Conservation (phyloP, 352 stramenopile genomes). For the Phytopythium montanum region DNA sequence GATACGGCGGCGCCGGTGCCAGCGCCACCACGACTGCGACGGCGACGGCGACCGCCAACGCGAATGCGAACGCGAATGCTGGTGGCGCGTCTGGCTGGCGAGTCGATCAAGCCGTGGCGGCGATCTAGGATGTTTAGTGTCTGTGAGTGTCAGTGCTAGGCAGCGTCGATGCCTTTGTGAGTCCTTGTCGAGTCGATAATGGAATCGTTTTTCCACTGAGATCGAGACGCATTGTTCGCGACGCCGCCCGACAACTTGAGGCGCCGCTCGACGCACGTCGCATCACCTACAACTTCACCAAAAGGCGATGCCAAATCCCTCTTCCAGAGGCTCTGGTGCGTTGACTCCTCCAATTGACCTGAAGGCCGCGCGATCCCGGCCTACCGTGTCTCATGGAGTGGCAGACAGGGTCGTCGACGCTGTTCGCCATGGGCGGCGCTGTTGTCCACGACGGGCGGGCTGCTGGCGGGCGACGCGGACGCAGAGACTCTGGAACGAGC, state of each 20-base stretch:
- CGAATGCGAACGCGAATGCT: neutral
- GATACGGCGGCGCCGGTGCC: neutral
- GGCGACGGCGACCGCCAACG: neutral
- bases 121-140: neutral
- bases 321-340: no score
- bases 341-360: constrained; percentile 64
- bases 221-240: constrained; percentile 22
- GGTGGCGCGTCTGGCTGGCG: neutral
- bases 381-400: constrained; percentile 65
- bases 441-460: constrained; percentile 33
- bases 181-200: no score
- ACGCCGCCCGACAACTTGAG: no score
- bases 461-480: constrained; percentile 20
- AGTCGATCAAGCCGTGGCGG: neutral
- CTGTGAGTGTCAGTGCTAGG: no score
- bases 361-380: constrained; percentile 48
- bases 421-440: constrained; percentile 44
- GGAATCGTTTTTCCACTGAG: no score
- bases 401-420: constrained; percentile 41
- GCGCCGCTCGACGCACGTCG: no score
- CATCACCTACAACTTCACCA: no score
- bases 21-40: neutral
- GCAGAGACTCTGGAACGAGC: constrained; percentile 30
- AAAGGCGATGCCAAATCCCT: no score
- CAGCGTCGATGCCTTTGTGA: no score